Base-by-base conservation (phyloP, 441 rosid genomes). In the Adansonia rubrostipa region DNA sequence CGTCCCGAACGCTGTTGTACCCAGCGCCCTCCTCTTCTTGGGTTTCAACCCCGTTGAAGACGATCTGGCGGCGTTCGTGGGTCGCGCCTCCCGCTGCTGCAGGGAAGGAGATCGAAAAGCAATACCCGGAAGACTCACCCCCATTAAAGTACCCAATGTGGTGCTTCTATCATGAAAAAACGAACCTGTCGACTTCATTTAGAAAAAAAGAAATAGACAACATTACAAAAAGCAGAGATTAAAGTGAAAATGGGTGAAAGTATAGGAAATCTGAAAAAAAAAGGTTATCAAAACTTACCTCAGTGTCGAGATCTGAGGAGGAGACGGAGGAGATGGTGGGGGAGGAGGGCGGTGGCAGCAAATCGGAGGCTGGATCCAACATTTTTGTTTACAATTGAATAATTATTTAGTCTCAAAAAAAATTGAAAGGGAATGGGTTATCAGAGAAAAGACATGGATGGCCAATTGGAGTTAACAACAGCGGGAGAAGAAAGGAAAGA, bases 161-260 rank as follows among this genome's bases (percentile, higher is more conserved):
- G 93, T 92, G 95, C 97, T 94, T 86, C 97, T 85, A 58, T 94
- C 98, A 73, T 91, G 96, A 84, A 94, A 94, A 88, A 94, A 94
- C 1, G 98, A 92, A 6, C 96, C 96, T 50, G 97, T 94, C 4
- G 98, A 94, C 98, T 92, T 44, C 28, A 66, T 47, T 53, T 19
- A 40, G 7, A 33, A 1, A 8, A 22, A 2, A 28, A 44, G 6
- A 4, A 36, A 36, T 36, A n/a, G 17, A 20, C 3, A 44, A 15
- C 4, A n/a, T 24, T 44, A 11, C 5, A 36, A 17, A 17, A 22
- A 67, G 3, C 1, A 28, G 48, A 40, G 9, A 22, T 3, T 19
- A 45, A 71, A 58, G 24, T 4, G n/a, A 20, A 48, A 15, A 6
- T 14, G 20, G 67, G 67, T 3, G 51, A 3, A 11, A 33, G 13